Evolutionary conservation across 768 basidiomycete species (phyloP), one percentile per base, ranked within the genome.

Genomic region (Tulasnella sp.): DNA sequence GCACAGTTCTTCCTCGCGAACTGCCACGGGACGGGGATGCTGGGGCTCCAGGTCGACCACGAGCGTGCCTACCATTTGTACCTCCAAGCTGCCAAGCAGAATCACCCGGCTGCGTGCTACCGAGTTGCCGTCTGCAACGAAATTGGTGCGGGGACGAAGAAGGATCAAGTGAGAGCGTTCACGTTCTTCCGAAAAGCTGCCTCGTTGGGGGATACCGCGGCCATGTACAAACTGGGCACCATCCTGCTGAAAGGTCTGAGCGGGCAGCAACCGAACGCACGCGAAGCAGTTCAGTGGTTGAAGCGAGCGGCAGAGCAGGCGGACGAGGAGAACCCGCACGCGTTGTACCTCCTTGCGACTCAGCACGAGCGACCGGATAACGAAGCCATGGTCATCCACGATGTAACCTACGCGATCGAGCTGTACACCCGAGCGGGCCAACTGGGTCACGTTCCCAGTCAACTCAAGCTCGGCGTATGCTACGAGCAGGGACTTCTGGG

Each of bases 151-250:
- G 97, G 97, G 36, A 99, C 97, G 1, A 87, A 90, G 76, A 86
- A 89, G 76, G 96, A 98, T 77, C 89, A 89, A 0, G 84, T 88
- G 26, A 87, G 97, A 62, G 97, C 97, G 8, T 89, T 94, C 34
- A 90, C 94, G 5, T 98, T 99, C 79, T 98, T 98, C 81, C 89
- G 95, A 74, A 98, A 98, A 80, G 93, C 97, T 4, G 95, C 95
- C 9, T 94, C 94, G 1, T 83, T 98, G 40, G 95, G 95, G 22
- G 97, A 98, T 79, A 98, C 96, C 0, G 89, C 96, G 34, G 97
- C 95, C 3, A 99, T 98, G 97, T 98, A 97, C 83, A 98, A 98
- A 80, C 88, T 99, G n/a, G 95, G 95, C n/a, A 95, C 97, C 90
- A 91, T 98, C 75, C 85, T 97, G 36, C 84, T 98, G 26, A 87